A percentile compares a stretch with the other conserved stretches of the same genome.
phyloP scores from a whole-genome alignment of 2,329 filamentous ascomycete species.

The Xylariaceae sp. region DNA sequence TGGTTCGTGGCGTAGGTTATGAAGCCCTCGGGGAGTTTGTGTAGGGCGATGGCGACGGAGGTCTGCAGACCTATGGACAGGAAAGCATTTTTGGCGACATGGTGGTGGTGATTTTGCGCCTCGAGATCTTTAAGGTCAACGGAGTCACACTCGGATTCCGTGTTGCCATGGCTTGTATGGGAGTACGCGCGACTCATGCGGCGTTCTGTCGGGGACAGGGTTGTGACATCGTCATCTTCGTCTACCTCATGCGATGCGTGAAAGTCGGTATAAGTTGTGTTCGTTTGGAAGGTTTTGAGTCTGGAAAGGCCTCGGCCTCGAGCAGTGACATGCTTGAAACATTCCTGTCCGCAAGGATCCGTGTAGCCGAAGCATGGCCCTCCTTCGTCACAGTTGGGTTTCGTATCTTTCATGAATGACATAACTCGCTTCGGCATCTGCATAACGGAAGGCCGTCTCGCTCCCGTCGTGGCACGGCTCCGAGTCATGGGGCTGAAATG shows the following conservation, averaged over 20 bases:
- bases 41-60: slow-evolving; percentile 87
- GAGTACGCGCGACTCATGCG: slow-evolving; percentile 29
- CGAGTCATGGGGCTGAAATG: slow-evolving; percentile 14
- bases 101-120: slow-evolving; percentile 81
- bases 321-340: slow-evolving; percentile 54
- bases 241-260: slow-evolving; percentile 26
- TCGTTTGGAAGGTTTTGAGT: slow-evolving; percentile 37
- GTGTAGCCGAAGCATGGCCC: slow-evolving; percentile 62
- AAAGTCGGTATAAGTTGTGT: slow-evolving; percentile 34
- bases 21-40: slow-evolving; percentile 86
- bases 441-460: slow-evolving; percentile 50
- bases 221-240: slow-evolving; percentile 18
- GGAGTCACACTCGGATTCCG: slow-evolving; percentile 22
- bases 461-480: slow-evolving; percentile 29
- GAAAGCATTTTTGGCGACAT: slow-evolving; percentile 91
- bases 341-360: slow-evolving; percentile 63
- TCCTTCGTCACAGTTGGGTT: slow-evolving; percentile 56
- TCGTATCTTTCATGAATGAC: slow-evolving; percentile 63
- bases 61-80: slow-evolving; percentile 94
- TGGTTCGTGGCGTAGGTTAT: slow-evolving; percentile 98
- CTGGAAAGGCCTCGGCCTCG: slow-evolving; percentile 35
- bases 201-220: slow-evolving; percentile 21
- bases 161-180: slow-evolving; percentile 26
- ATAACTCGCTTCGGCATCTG: slow-evolving; percentile 54
- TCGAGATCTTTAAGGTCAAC: slow-evolving; percentile 40